phyloP scores from a whole-genome alignment of 2,329 filamentous ascomycete species.

The Fragosphaeria purpurea region DNA sequence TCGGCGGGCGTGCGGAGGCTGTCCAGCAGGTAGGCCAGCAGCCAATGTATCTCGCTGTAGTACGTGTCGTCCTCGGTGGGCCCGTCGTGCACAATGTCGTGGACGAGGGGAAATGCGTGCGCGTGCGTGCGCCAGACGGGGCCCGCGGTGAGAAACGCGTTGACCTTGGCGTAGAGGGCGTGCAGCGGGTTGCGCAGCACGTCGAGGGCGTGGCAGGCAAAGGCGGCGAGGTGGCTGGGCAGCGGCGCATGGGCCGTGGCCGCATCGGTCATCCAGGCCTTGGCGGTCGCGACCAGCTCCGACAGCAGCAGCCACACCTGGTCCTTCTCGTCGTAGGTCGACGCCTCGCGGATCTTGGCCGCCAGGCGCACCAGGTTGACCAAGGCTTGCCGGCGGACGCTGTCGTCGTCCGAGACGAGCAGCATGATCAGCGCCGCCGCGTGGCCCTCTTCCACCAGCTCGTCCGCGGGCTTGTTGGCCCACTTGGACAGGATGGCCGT shows the following conservation, averaged over 20 bases:
- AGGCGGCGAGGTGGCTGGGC: slow-evolving; percentile 65
- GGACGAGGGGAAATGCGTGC: slow-evolving; percentile 62
- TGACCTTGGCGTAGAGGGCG: slow-evolving; percentile 76
- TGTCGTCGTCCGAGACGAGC: slow-evolving; percentile 62
- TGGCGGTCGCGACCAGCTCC: slow-evolving; percentile 68
- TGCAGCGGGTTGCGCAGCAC: slow-evolving; percentile 70
- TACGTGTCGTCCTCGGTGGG: slow-evolving; percentile 65
- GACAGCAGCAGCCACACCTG: slow-evolving; percentile 71
- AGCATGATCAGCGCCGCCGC: slow-evolving; percentile 61
- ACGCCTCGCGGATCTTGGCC: slow-evolving; percentile 48
- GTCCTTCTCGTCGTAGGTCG: slow-evolving; percentile 63
- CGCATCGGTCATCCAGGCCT: slow-evolving; percentile 34
- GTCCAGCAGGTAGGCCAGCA: slow-evolving; percentile 60
- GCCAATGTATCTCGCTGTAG: slow-evolving; percentile 64
- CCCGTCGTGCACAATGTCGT: slow-evolving; percentile 50
- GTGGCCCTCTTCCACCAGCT: slow-evolving; percentile 69
- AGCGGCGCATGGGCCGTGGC: slow-evolving; percentile 33
- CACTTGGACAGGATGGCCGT: slow-evolving; percentile 50
- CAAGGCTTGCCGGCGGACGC: slow-evolving; percentile 70
- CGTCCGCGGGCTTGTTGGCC: slow-evolving; percentile 66
- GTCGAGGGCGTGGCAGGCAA: slow-evolving; percentile 59
- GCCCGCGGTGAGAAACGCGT: slow-evolving; percentile 67
- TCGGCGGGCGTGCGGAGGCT: slow-evolving; percentile 51
- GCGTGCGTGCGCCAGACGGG: slow-evolving; percentile 58
- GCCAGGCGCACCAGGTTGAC: slow-evolving; percentile 58